Evolutionary conservation across 2,329 filamentous ascomycete species (phyloP).

Genomic region (Aphanoascus verrucosus): DNA sequence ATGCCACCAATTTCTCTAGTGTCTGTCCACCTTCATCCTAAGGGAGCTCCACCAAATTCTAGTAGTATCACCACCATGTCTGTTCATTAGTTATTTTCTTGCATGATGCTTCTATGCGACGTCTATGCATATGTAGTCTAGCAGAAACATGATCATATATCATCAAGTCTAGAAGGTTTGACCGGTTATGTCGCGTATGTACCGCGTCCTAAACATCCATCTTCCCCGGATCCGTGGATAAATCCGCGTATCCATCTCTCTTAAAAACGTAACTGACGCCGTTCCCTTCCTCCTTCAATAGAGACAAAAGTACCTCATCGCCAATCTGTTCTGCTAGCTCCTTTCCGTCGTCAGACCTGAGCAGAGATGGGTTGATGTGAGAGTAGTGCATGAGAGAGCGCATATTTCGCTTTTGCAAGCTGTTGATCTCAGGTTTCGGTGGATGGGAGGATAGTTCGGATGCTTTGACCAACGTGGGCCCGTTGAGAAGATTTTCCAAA

Average conservation of each 20-base stretch:
- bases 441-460: slow-evolving; percentile 23
- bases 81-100: too few species aligned
- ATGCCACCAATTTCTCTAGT: too few species aligned
- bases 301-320: slow-evolving; percentile 23
- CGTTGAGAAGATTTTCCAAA: slow-evolving; percentile 19
- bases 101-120: too few species aligned
- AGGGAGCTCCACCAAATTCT: too few species aligned
- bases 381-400: slow-evolving; percentile 35
- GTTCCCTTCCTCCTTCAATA: slow-evolving; percentile 32
- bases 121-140: too few species aligned
- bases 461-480: slow-evolving; percentile 30
- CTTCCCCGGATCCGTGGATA: neutral
- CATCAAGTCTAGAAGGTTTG: neutral
- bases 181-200: neutral
- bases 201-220: neutral
- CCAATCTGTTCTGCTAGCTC: slow-evolving; percentile 17
- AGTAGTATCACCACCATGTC: too few species aligned
- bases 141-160: too few species aligned
- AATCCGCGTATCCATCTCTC: slow-evolving; percentile 19
- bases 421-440: neutral
- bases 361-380: slow-evolving; percentile 33
- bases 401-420: slow-evolving; percentile 25
- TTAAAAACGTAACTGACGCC: slow-evolving; percentile 33
- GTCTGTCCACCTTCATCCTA: too few species aligned
- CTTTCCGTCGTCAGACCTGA: slow-evolving; percentile 20